Evolutionary conservation across 139 green algal species (phyloP), one percentile per base, ranked within the genome.

Genomic region (Auxenochlorella pyrenoidosa): DNA sequence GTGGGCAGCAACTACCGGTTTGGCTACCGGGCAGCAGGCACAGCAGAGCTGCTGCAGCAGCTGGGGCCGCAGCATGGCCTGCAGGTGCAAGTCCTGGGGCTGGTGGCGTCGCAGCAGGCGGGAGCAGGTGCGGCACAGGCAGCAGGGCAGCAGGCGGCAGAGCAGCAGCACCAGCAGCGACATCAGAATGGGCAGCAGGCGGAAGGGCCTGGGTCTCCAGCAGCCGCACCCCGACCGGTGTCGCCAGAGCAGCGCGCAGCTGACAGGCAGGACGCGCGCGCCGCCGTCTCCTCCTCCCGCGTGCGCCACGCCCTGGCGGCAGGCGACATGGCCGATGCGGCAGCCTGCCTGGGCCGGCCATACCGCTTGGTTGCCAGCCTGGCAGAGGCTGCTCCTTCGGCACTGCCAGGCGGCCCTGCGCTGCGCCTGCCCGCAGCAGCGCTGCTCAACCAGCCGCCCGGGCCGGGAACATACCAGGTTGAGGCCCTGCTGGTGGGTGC

Each of bases 1-100:
- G 95, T 96, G 34, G 97, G 97, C 18, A 34, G 87, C 19, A 98
- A 98, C 81, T 99, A 98, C 86, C 92, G 96, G 34, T 99, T 99
- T 94, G 96, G 96, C 10, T 98, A 95, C 88, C 95, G 94, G 75
- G 96, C 95, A 12, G 83, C 92, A 26, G 96, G 96, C n/a, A 92
- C 96, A 66, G 90, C 91, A 1, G 80, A 83, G 1, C 75, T 90
- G 70, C 84, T 98, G 83, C 70, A 93, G 80, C 24, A 71, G 38
- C 79, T 98, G 65, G 93, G 94, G 0, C 34, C 63, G 10, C 30
- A 88, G 38, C 85, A 94, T 70, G 93, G 93, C 41, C 73, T 98
- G 86, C 76, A 84, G 0, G 85, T 88, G 59, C 60, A 24, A 22
- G 76, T 95, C 16, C 86, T 96, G 72, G 88, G 93, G 15, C 89